A percentile compares a stretch with the other conserved stretches of the same genome.
phyloP scores from a whole-genome alignment of 176 grass and related monocot genomes.

The Phoenix dactylifera region DNA sequence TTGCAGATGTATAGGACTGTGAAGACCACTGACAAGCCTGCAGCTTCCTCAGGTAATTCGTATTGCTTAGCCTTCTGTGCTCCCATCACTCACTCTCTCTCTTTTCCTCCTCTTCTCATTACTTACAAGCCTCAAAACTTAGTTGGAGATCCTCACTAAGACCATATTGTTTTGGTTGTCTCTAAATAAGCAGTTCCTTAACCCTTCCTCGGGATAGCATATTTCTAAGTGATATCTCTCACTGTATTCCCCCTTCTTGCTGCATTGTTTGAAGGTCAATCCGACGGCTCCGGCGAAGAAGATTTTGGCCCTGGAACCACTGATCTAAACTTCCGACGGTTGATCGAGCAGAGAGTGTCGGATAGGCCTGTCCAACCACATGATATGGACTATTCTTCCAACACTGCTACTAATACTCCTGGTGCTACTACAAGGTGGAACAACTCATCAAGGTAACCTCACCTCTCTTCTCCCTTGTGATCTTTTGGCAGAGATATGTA shows the following conservation, averaged over 20 bases:
- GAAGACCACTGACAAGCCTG: no score
- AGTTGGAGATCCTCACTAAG: constrained; percentile 44
- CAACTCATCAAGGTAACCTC: constrained; percentile 76
- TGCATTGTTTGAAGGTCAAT: constrained; percentile 28
- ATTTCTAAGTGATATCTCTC: not conserved
- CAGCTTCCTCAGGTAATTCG: no score
- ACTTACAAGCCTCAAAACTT: constrained; percentile 70
- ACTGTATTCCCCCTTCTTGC: not conserved
- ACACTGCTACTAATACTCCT: constrained; percentile 27
- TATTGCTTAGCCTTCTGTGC: no score
- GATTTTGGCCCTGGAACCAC: constrained; percentile 32
- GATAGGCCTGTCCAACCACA: constrained; percentile 19
- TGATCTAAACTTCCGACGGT: constrained; percentile 34
- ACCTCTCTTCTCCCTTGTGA: constrained; percentile 10
- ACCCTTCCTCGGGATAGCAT: not conserved
- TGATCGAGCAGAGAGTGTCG: constrained; percentile 40
- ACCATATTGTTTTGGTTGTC: constrained; percentile 5
- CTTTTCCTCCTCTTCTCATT: constrained; percentile 5
- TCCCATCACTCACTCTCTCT: not conserved
- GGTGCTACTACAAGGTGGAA: constrained; percentile 56
- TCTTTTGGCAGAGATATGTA: constrained; percentile 13
- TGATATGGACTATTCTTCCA: constrained; percentile 52
- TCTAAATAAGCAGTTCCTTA: constrained; percentile 1
- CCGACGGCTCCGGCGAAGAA: constrained; percentile 76
- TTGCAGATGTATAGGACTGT: not conserved